Evolutionary conservation across 176 grass and related monocot genomes (phyloP).

Genomic region (Saccharum spontaneum): DNA sequence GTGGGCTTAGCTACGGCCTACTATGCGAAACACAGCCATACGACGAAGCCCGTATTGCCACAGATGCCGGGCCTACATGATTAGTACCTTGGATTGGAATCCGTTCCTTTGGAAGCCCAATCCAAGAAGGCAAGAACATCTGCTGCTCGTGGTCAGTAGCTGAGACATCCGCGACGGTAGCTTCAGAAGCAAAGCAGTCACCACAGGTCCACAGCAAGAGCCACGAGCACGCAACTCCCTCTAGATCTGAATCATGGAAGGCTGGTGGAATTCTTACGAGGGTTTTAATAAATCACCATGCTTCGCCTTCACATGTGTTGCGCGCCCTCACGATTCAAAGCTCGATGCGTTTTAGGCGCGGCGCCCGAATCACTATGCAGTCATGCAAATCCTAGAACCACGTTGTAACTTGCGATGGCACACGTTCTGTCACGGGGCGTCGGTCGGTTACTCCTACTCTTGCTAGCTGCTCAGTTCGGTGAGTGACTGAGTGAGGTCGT

Average conservation of each 20-base stretch:
- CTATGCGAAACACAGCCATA: no score
- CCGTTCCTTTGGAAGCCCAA: no score
- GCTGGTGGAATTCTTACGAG: not conserved
- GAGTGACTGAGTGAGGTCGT: not conserved
- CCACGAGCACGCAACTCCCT: no score
- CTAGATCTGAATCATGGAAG: not conserved
- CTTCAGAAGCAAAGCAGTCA: no score
- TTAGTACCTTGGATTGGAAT: no score
- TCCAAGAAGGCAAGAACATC: no score
- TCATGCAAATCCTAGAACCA: not conserved
- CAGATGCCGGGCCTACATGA: no score
- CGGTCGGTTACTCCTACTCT: no score
- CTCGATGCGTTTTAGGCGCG: not conserved
- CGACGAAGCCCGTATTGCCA: no score
- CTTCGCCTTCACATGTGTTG: not conserved
- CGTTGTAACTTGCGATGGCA: not conserved
- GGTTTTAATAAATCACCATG: not conserved
- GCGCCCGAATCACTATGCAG: not conserved
- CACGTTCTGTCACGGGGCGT: not conserved
- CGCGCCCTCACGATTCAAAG: not conserved
- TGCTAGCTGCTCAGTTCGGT: not conserved
- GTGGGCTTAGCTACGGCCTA: no score
- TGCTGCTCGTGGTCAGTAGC: no score
- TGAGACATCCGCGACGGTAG: no score
- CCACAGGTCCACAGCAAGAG: not conserved